phyloP scores from a whole-genome alignment of 495 filamentous ascomycete genomes.

The Corynascus novoguineensis region DNA sequence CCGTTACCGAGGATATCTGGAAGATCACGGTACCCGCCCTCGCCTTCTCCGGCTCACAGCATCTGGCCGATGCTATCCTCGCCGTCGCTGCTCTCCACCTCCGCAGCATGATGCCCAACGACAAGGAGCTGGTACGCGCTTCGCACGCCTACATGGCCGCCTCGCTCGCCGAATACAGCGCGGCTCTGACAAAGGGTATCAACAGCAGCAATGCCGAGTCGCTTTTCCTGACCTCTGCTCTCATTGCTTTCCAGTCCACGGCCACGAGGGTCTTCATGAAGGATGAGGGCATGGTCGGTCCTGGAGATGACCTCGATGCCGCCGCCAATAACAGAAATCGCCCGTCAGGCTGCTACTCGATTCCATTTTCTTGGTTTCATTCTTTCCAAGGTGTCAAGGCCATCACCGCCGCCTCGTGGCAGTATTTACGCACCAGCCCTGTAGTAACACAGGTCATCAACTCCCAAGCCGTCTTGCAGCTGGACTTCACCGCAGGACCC shows the following conservation, averaged over 20 bases:
- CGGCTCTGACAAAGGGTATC: constrained; percentile 44
- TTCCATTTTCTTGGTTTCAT: constrained; percentile 53
- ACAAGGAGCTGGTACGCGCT: constrained; percentile 48
- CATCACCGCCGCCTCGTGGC: constrained; percentile 46
- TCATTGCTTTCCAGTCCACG: constrained; percentile 55
- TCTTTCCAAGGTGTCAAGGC: constrained; percentile 57
- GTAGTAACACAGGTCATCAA: constrained; percentile 51
- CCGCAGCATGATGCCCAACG: constrained; percentile 43
- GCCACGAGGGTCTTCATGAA: constrained; percentile 49
- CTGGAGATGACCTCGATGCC: background rate
- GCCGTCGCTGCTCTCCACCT: constrained; percentile 54
- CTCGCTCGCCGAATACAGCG: constrained; percentile 49
- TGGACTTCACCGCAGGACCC: constrained; percentile 38
- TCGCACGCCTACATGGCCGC: constrained; percentile 55
- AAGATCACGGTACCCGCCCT: constrained; percentile 49
- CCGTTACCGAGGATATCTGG: constrained; percentile 48
- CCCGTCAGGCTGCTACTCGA: constrained; percentile 33
- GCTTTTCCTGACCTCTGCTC: constrained; percentile 48
- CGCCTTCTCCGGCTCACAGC: constrained; percentile 47
- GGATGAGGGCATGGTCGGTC: constrained; percentile 30
- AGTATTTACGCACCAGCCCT: constrained; percentile 46
- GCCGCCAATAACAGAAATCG: constrained; percentile 4
- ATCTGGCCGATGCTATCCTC: constrained; percentile 51
- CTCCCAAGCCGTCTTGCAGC: constrained; percentile 47
- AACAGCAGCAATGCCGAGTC: constrained; percentile 49